phyloP scores from a whole-genome alignment of 306 rosid genomes.

The Cucumis melo region DNA sequence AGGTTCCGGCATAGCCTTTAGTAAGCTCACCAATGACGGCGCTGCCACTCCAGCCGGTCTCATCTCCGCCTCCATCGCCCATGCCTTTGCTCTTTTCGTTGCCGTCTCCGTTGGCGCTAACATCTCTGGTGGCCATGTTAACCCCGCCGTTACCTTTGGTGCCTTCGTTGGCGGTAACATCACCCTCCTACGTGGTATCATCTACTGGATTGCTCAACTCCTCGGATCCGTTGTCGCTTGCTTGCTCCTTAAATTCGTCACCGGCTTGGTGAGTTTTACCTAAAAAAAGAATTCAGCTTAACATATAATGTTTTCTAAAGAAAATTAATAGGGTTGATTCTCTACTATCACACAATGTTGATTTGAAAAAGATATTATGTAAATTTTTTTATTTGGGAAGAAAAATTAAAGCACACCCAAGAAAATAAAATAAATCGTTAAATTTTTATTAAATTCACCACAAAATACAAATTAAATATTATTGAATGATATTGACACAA shows the following conservation, averaged over 20 bases:
- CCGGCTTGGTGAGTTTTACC: conserved; percentile 18
- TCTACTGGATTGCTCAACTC: conserved; percentile 56
- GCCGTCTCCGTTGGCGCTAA: conserved; percentile 46
- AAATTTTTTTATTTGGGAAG: too few relatives aligned
- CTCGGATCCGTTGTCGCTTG: conserved; percentile 53
- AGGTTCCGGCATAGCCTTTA: conserved; percentile 46
- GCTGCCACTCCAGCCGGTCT: conserved; percentile 41
- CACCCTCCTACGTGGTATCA: conserved; percentile 36
- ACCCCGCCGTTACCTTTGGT: conserved; percentile 73
- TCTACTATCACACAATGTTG: too few relatives aligned
- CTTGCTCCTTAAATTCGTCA: conserved; percentile 37
- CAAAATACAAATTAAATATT: too few relatives aligned
- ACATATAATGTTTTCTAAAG: too few relatives aligned
- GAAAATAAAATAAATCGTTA: too few relatives aligned
- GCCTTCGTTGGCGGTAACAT: conserved; percentile 57
- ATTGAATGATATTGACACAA: too few relatives aligned
- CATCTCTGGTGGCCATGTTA: conserved; percentile 70
- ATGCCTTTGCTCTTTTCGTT: conserved; percentile 50
- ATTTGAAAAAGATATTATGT: too few relatives aligned
- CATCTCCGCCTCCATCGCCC: conserved; percentile 48
- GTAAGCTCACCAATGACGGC: conserved; percentile 35
- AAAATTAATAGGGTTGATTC: too few relatives aligned
- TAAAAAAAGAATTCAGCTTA: too few relatives aligned
- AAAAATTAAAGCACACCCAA: too few relatives aligned
- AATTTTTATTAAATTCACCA: too few relatives aligned